Conservation (phyloP, 345 rosid genomes). For the Schrenkiella parvula region DNA sequence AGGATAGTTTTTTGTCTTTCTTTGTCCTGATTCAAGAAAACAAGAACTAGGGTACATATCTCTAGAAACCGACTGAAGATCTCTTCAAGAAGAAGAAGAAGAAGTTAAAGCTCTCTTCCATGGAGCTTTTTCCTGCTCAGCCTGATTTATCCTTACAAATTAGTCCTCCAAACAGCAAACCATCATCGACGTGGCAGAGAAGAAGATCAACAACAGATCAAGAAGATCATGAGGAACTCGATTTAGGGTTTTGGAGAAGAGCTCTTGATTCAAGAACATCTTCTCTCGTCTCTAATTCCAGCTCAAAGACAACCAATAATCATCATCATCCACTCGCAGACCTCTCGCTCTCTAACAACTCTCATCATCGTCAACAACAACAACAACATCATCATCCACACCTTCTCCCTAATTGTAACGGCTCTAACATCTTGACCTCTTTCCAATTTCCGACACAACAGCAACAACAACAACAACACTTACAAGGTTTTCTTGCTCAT, state of each 20-base stretch:
- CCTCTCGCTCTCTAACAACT: conserved; percentile 59
- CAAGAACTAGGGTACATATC: conserved; percentile 41
- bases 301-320: conserved; percentile 27
- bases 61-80: background rate
- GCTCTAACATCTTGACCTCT: conserved; percentile 37
- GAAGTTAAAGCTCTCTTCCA: conserved; percentile 11
- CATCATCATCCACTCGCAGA: conserved; percentile 35
- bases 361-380: conserved; percentile 20
- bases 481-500: conserved; percentile 42
- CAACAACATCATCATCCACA: conserved; percentile 16
- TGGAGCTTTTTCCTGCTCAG: conserved; percentile 40
- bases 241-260: conserved; percentile 42
- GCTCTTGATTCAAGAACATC: conserved; percentile 44
- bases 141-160: conserved; percentile 35
- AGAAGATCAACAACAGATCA: conserved; percentile 44
- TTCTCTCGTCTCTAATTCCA: conserved; percentile 44
- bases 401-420: conserved; percentile 29
- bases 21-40: conserved; percentile 70
- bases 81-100: conserved; percentile 53
- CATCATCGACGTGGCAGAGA: conserved; percentile 50
- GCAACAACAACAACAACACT: conserved; percentile 23
- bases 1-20: conserved; percentile 25
- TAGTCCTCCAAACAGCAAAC: conserved; percentile 34
- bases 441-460: conserved; percentile 27
- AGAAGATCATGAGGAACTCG: conserved; percentile 27